A percentile compares a stretch with the other conserved stretches of the same genome.
phyloP scores from a whole-genome alignment of 2,329 filamentous ascomycete species.

The Chaetomium sp. region DNA sequence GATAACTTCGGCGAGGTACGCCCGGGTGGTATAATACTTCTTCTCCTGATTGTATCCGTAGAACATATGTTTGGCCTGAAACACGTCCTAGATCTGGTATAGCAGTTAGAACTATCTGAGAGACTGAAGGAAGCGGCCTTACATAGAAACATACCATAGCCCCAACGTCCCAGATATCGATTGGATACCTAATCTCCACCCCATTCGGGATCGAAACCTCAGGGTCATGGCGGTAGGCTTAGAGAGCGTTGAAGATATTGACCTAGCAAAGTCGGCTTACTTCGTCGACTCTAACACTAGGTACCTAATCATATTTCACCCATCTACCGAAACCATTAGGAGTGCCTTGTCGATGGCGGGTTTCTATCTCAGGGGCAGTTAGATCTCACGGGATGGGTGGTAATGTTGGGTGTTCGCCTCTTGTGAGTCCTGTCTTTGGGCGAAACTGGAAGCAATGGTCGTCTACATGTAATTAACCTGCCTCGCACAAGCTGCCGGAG shows the following conservation, averaged over 20 bases:
- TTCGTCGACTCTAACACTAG: no score
- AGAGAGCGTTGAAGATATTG: no score
- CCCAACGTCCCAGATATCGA: conserved; percentile 46
- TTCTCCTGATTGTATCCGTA: conserved; percentile 44
- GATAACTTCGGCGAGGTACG: conserved; percentile 50
- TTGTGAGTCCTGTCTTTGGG: no score
- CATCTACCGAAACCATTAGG: no score
- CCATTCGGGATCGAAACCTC: no score
- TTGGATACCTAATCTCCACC: conserved; percentile 42
- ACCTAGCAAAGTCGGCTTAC: no score
- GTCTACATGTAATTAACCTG: background rate
- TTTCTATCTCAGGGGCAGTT: no score
- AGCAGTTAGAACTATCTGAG: background rate
- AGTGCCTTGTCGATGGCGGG: no score
- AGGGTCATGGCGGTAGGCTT: no score
- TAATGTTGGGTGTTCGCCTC: no score
- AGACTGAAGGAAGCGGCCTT: background rate
- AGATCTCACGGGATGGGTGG: no score
- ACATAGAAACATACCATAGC: conserved; percentile 30
- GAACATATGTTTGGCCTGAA: conserved; percentile 41
- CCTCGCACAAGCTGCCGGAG: background rate
- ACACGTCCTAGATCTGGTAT: conserved; percentile 41
- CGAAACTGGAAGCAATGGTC: background rate
- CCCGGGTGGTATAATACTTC: conserved; percentile 44
- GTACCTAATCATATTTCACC: no score